These are phyloP conservation scores for Polygonum aviculare DNA, from an alignment of 148 eudicot species.

Conservation along the genomic window DNA sequence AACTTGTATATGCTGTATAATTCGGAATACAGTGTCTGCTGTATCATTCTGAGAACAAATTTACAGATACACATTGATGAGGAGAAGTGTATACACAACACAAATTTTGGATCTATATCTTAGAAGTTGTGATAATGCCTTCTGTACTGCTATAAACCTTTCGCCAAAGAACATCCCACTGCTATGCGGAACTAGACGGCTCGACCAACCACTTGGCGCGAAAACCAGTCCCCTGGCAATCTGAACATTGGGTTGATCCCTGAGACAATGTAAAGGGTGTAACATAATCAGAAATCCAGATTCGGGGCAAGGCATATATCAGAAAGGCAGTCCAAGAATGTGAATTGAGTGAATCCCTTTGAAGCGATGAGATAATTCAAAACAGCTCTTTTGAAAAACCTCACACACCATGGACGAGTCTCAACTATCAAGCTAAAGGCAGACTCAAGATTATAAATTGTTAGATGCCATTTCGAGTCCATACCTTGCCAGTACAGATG, in stretches of 20 bases:
- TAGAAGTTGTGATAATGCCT: background rate
- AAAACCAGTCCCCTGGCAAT: slow-evolving; percentile 88
- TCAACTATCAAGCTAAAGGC: background rate
- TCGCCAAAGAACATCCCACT: background rate
- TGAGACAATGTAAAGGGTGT: slow-evolving; percentile 14
- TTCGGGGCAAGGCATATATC: background rate
- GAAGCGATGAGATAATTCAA: background rate
- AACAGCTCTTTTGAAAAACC: background rate
- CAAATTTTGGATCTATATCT: background rate
- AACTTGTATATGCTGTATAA: background rate
- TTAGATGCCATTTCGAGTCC: background rate
- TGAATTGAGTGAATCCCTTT: background rate
- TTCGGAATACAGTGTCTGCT: background rate
- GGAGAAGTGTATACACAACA: background rate
- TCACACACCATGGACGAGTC: background rate
- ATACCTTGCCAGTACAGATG: slow-evolving; percentile 86
- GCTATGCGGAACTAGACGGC: slow-evolving; percentile 36
- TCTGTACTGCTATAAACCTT: background rate
- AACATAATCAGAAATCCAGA: background rate
- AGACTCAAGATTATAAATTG: background rate
- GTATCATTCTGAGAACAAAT: background rate
- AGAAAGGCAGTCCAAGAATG: background rate
- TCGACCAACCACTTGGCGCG: slow-evolving; percentile 87
- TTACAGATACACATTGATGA: background rate
- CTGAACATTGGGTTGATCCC: slow-evolving; percentile 59